A percentile compares a stretch with the other conserved stretches of the same genome.
These are phyloP conservation scores for Blastobotrys ciferrii DNA, from an alignment of 1,139 yeast species.

Conservation along the genomic window DNA sequence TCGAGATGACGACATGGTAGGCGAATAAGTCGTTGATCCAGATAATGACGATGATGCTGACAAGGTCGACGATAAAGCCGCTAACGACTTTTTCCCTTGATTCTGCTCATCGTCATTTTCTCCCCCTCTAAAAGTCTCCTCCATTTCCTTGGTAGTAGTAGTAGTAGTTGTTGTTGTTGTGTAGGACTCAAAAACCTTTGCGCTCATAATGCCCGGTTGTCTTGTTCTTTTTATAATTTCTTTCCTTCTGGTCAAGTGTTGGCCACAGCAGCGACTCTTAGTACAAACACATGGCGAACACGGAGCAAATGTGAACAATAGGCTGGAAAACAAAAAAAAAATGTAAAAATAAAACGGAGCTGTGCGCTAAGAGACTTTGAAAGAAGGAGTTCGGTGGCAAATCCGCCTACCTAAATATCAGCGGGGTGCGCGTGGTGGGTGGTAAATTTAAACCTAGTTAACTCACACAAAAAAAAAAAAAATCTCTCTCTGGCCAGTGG, in stretches of 20 bases:
- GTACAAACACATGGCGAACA: background rate
- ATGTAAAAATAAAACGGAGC: background rate
- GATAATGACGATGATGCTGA: constrained; percentile 30
- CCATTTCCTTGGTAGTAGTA: background rate
- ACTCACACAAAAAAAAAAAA: background rate
- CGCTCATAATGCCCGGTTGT: constrained; percentile 1
- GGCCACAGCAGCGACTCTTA: background rate
- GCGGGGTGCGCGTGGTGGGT: background rate
- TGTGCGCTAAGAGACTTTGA: too few species aligned
- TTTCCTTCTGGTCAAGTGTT: background rate
- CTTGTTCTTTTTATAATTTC: background rate
- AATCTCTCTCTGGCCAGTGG: background rate
- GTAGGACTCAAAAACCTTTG: background rate
- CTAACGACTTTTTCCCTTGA: constrained; percentile 20
- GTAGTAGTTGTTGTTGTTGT: background rate
- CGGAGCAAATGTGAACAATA: background rate
- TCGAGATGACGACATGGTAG: constrained; percentile 18
- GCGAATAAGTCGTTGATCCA: constrained; percentile 17
- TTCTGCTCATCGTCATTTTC: constrained; percentile 4
- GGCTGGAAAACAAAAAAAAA: background rate
- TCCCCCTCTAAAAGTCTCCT: background rate
- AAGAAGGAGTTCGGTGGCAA: background rate
- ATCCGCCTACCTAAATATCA: background rate
- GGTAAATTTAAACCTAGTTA: background rate
- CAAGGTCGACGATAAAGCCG: constrained; percentile 29